Percentiles rank a stretch among this genome's conserved stretches.
phyloP scores from a whole-genome alignment of 1,284 basidiomycete genomes.

The Serendipita sp. region DNA sequence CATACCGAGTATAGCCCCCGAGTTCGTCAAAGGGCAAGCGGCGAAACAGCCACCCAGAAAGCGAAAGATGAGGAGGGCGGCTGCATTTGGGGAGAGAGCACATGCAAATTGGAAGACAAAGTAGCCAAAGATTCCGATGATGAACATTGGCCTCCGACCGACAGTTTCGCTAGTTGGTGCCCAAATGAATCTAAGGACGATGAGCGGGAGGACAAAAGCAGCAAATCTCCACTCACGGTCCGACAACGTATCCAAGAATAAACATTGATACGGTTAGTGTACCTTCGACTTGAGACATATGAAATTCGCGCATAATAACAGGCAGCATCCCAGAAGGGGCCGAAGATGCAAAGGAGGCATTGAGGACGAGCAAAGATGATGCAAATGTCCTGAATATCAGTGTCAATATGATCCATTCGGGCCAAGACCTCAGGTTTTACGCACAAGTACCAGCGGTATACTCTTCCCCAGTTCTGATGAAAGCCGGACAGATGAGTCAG shows the following conservation, averaged over 20 bases:
- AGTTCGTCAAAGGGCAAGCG: conserved; percentile 30
- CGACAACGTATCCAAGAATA: conserved; percentile 28
- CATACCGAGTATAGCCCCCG: conserved; percentile 29
- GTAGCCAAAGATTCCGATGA: conserved; percentile 53
- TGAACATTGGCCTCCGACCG: conserved; percentile 51
- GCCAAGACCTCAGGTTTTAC: conserved; percentile 47
- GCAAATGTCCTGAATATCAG: conserved; percentile 37
- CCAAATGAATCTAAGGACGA: conserved; percentile 47
- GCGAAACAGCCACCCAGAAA: conserved; percentile 54
- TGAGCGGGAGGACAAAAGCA: conserved; percentile 18
- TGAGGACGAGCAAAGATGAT: conserved; percentile 32
- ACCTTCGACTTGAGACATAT: conserved; percentile 38
- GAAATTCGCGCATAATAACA: conserved; percentile 36
- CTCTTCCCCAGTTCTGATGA: conserved; percentile 40
- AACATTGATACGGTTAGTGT: conserved; percentile 38
- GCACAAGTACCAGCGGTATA: conserved; percentile 53
- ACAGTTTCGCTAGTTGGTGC: conserved; percentile 36
- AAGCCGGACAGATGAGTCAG: not conserved
- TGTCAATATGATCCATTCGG: conserved; percentile 33
- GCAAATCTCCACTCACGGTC: not conserved
- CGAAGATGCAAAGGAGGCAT: conserved; percentile 47
- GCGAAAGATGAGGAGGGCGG: conserved; percentile 47
- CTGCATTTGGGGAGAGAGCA: conserved; percentile 47
- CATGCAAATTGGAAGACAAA: conserved; percentile 53
- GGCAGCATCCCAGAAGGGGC: conserved; percentile 36